Base-by-base conservation (phyloP, 495 filamentous ascomycete genomes). In the Hapsidospora chrysogenum region DNA sequence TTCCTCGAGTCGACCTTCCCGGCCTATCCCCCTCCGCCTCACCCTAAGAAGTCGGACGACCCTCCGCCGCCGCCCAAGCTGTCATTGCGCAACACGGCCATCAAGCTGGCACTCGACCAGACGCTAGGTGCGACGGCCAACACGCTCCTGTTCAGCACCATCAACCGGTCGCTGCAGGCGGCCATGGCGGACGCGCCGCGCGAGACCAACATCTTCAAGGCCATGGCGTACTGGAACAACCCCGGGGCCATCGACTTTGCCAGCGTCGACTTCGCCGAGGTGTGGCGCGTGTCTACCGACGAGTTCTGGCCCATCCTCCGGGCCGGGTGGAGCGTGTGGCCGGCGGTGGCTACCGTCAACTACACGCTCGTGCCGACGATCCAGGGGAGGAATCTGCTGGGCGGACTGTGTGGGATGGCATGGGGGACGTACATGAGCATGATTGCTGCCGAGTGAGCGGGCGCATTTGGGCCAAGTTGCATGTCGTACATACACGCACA, bases 401-500 rank as follows among this genome's bases (percentile, higher is more conserved):
- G 78, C 0, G 76, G 76, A 50, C 52, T 82, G 35, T 80, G 85
- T 18, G 85, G 87, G 2, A 48, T 97, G 29, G 74, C 64, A 16
- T 97, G 89, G 89, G 80, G 81, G 1, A 54, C 92, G 32, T 95
- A 85, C 59, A 60, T 95, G 51, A 87, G 84, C 48, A 51, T 87
- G 45, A 54, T 75, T 43, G 64, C 74, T 27, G 53, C 58, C 11
- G 40, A 50, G 26, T 54, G 44, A 35, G 26, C 8, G 14, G 11
- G 4, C 17, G 20, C 11, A 29, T 22, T 15, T 15, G 17, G 17
- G n/a, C 3, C 13, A 26, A 26, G 23, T 26, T 6, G 6, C 23
- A 26, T 26, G 23, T n/a, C n/a, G n/a, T n/a, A n/a, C n/a, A n/a
- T n/a, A n/a, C n/a, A n/a, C n/a, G n/a, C n/a, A n/a, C n/a, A n/a